Evolutionary conservation across 441 rosid genomes (phyloP), one percentile per base, ranked within the genome.

Genomic region (Corymbia calophylla): DNA sequence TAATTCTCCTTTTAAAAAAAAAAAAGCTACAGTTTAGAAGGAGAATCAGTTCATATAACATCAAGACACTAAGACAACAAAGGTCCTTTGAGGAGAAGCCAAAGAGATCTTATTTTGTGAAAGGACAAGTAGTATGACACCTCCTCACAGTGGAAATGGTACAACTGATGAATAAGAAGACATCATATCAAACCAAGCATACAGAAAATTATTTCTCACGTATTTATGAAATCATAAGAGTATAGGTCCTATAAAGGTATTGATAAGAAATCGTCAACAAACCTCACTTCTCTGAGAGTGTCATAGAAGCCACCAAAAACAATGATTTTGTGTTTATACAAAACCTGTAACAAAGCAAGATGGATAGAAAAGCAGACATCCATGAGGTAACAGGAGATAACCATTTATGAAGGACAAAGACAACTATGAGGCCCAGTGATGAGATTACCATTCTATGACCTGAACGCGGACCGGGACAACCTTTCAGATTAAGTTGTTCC

Each of bases 201-300:
- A 44, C 1, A 23, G 53, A 44, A 77, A 44, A 44, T 44, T 23
- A 77, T 77, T 73, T 73, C n/a, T 73, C 51, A 77, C 6, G 1
- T 77, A 6, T 1, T 44, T 77, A 39, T 39, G 0, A 73, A 39
- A 73, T 73, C 29, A 35, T 35, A 13, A 77, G n/a, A 77, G 84
- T 23, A 13, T 77, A 77, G 84, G 53, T 23, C 51, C 51, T 44
- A 27, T 53, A 6, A 18, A 39, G 54, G n/a, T 77, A 89, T 64
- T 53, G 84, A 27, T 44, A 88, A 66, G 68, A 93, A 91, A 87
- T 54, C 18, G 86, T 92, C 88, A 93, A 93, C 97, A 92, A 39
- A 98, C 99, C 99, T 98, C 93, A 98, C 99, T 98, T 98, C 99
- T 93, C 99, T 95, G 80, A 98, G 98, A 85, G 99, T 98, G 90